These are phyloP conservation scores for Grosmannia clavigera DNA, from an alignment of 2,329 filamentous ascomycete genomes.

Conservation along the genomic window DNA sequence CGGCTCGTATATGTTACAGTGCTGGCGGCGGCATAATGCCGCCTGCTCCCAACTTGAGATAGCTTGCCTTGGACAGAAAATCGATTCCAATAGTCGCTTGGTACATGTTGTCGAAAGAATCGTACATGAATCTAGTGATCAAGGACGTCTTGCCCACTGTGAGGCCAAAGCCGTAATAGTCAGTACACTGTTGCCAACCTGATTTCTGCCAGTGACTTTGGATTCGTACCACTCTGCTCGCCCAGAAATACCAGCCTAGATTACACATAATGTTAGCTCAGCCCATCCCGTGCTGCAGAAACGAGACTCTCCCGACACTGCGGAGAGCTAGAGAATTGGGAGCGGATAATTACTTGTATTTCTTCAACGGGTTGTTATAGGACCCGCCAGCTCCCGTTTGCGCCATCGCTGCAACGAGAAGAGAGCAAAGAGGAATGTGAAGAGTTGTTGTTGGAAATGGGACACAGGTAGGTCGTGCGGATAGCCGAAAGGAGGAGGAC, in stretches of 20 bases:
- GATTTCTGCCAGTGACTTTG: not conserved
- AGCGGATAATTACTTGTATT: slow-evolving; percentile 78
- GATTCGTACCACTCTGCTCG: slow-evolving; percentile 79
- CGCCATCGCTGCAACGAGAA: slow-evolving; percentile 50
- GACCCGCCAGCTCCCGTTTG: slow-evolving; percentile 59
- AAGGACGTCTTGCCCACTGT: slow-evolving; percentile 97
- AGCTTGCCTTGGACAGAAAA: slow-evolving; percentile 83
- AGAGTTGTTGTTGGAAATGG: not conserved
- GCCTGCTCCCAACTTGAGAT: not conserved
- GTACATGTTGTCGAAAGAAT: slow-evolving; percentile 99
- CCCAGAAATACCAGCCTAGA: slow-evolving; percentile 86
- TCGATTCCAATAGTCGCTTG: slow-evolving; percentile 99
- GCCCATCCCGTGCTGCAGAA: not conserved
- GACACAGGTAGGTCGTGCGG: not conserved
- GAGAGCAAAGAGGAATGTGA: not conserved
- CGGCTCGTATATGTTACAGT: not conserved
- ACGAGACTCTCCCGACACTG: not conserved
- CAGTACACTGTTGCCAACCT: not conserved
- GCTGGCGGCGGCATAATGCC: not conserved
- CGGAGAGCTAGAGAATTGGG: not conserved
- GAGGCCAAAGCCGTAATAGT: not conserved
- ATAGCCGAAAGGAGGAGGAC: not conserved
- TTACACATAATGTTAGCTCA: slow-evolving; percentile 4
- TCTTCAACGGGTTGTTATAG: slow-evolving; percentile 99
- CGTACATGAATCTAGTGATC: slow-evolving; percentile 99